A percentile compares a stretch with the other conserved stretches of the same genome.
Evolutionary conservation across 2,329 filamentous ascomycete species (phyloP).

Genomic region (Sclerotinia minor): DNA sequence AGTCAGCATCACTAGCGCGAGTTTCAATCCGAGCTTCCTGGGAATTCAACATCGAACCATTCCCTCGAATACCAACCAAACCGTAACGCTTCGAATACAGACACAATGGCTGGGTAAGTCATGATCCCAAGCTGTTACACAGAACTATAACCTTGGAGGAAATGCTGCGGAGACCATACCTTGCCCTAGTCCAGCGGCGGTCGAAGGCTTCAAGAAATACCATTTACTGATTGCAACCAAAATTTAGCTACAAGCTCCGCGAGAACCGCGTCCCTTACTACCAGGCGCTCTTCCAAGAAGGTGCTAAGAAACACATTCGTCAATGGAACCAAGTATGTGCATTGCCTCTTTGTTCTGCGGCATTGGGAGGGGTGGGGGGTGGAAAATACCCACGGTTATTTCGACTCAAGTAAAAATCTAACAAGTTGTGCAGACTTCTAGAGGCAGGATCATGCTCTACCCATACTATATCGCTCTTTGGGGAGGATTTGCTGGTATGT

Average conservation of each 20-base stretch:
- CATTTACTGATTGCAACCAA: slow-evolving; percentile 18
- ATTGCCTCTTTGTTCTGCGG: background rate
- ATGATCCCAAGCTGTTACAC: slow-evolving; percentile 7
- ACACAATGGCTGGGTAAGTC: slow-evolving; percentile 42
- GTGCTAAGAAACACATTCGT: slow-evolving; percentile 67
- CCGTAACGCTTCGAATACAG: slow-evolving; percentile 26
- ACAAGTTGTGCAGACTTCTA: slow-evolving; percentile 53
- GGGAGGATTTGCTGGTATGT: slow-evolving; percentile 63
- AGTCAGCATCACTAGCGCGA: slow-evolving; percentile 29
- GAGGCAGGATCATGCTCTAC: slow-evolving; percentile 64
- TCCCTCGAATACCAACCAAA: slow-evolving; percentile 22
- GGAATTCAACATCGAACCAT: slow-evolving; percentile 26
- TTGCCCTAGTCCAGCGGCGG: background rate
- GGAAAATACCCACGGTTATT: background rate
- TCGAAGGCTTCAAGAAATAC: background rate
- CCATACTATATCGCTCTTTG: slow-evolving; percentile 68
- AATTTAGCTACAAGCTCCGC: slow-evolving; percentile 60
- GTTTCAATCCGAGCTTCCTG: slow-evolving; percentile 24
- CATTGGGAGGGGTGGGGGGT: background rate
- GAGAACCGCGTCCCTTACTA: slow-evolving; percentile 74
- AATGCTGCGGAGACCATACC: background rate
- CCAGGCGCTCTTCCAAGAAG: slow-evolving; percentile 73
- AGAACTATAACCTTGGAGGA: background rate
- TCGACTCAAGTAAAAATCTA: slow-evolving; percentile 8
- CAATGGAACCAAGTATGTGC: slow-evolving; percentile 75